Evolutionary conservation across 163 green algal genomes (phyloP), one percentile per base, ranked within the genome.

Genomic region (Scenedesmus sp.): DNA sequence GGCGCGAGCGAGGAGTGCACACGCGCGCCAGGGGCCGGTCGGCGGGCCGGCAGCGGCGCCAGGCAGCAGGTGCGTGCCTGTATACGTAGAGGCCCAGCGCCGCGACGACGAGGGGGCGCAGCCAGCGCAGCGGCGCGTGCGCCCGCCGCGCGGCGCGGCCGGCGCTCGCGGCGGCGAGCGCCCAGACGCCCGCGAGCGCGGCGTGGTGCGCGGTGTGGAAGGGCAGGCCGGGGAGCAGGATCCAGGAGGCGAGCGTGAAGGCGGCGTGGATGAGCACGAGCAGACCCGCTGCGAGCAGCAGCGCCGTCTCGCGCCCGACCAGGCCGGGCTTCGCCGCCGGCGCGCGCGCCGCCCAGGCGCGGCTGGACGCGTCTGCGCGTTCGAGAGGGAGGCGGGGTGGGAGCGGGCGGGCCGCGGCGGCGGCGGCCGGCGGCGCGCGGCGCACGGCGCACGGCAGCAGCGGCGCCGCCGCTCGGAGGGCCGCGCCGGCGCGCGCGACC

Each of bases 171-270:
- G 47, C 33, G 36, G 77, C 60, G 2, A 63, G 31, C 39, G 39
- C 51, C 81, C 81, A 86, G 18, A 74, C 4, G 17, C 80, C 11
- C 1, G 56, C 45, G 3, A 83, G 26, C 2, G 29, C 60, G 26
- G 60, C 62, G 42, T 86, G 81, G 39, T 81, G 64, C 24, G 57
- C 45, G 17, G 75, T 67, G 48, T 86, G 75, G 47, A 81, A 86
- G 4, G 81, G 81, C 33, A 75, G 70, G 4, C 26, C n/a, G 29
- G 22, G 29, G 31, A 80, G 33, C 31, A 65, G 7, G 17, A 57
- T 3, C 31, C 9, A n/a, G 29, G 29, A 47, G 2, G 60, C 14
- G 0, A 73, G 18, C 1, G 57, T 17, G 53, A 71, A 77, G 0
- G 44, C 48, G 14, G 45, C 26, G 29, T 79, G 71, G 31, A 79